Evolutionary conservation across 331 rosid species (phyloP), one percentile per base, ranked within the genome.

Genomic region (Pyracantha coccinea): DNA sequence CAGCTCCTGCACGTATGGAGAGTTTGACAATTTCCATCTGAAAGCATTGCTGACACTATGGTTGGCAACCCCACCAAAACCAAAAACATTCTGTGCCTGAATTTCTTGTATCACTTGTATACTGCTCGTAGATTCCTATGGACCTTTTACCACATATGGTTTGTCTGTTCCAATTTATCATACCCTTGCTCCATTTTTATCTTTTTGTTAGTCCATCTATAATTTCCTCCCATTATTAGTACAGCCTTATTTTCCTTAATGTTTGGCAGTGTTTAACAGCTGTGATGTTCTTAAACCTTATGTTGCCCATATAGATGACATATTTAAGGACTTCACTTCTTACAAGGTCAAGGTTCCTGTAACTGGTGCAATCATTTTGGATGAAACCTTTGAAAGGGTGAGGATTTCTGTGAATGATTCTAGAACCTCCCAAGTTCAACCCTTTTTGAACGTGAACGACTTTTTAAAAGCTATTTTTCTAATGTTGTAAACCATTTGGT

Each of bases 281-380:
- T 93, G 98, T 78, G 98, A 93, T 45, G 96, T 91, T 83, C 89
- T 93, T 71, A 91, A 81, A 85, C 98, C 98, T 23, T 93, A 93
- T 80, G 98, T 91, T 47, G 88, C 92, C 62, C 97, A 93, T 74
- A 88, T 93, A 54, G 98, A 93, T 69, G 96, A 91, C 78, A 93
- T 91, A 82, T 93, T 89, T 63, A 93, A 93, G 88, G 98, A 93
- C 86, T 93, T 93, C 83, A 91, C 94, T 72, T 93, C 98, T 66
- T 93, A 91, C 85, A 93, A 93, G 86, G 94, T 93, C 77, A 92
- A 96, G 47, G 98, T 93, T 66, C 98, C 98, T 29, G 98, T 93
- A 52, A 93, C 98, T 28, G 98, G 98, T 35, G 96, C 94, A 33
- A 93, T 93, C 83, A 93, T 93, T 87, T 89, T 93, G 74, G 98